Evolutionary conservation across 176 grass and related monocot genomes (phyloP).

Genomic region (Otatea glauca): DNA sequence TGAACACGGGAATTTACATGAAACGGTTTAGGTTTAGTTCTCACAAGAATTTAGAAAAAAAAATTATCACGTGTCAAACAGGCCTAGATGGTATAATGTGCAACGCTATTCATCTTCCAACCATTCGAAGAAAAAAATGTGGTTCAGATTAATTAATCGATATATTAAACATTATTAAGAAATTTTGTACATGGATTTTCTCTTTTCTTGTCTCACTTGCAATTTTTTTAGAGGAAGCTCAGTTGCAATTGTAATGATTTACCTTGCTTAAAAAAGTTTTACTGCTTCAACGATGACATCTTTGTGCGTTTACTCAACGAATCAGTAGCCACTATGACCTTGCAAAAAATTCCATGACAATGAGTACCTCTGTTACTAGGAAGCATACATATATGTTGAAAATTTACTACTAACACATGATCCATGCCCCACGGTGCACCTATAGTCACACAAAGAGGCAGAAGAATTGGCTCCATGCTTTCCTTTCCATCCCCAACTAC

Average conservation of each 20-base stretch:
- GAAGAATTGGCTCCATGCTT: not conserved
- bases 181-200: not conserved
- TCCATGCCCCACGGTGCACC: not conserved
- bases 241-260: not conserved
- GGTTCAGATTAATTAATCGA: not conserved
- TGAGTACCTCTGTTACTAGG: not conserved
- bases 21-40: not conserved
- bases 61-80: not conserved
- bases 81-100: not conserved
- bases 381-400: not conserved
- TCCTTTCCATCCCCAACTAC: not conserved
- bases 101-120: not conserved
- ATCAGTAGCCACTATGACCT: not conserved
- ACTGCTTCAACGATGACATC: not conserved
- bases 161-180: not conserved
- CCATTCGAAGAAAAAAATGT: not conserved
- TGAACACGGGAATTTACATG: not conserved
- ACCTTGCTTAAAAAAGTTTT: not conserved
- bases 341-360: too few species aligned
- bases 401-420: not conserved
- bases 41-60: not conserved
- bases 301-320: not conserved
- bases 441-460: not conserved
- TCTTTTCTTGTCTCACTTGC: not conserved
- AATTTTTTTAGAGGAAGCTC: not conserved